A percentile compares a stretch with the other conserved stretches of the same genome.
phyloP scores from a whole-genome alignment of 371 early-diverging fungal genomes.

The Mucor plumbeus region DNA sequence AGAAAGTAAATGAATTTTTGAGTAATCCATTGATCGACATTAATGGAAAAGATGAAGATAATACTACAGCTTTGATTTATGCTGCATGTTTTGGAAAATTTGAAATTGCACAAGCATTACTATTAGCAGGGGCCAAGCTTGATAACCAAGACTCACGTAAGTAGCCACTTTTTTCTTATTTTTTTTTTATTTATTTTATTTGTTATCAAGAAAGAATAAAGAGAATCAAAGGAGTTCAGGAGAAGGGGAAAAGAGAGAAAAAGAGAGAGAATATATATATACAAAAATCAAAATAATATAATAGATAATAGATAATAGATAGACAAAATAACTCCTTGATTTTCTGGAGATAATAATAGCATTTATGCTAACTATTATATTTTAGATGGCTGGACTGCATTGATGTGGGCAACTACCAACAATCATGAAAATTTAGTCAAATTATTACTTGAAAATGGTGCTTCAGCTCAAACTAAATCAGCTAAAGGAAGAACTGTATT shows the following conservation, averaged over 20 bases:
- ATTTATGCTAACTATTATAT: neutral
- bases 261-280: too few species aligned
- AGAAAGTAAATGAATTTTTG: constrained; percentile 80
- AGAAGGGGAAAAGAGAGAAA: neutral
- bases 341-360: neutral
- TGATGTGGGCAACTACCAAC: constrained; percentile 95
- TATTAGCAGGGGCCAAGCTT: constrained; percentile 78
- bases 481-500: constrained; percentile 80
- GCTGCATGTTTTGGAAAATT: constrained; percentile 90
- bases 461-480: constrained; percentile 71
- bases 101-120: constrained; percentile 68
- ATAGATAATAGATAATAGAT: neutral
- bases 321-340: constrained; percentile 1
- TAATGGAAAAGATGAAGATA: constrained; percentile 83
- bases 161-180: constrained; percentile 1
- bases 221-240: constrained; percentile 6
- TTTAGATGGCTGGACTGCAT: constrained; percentile 92
- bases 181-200: neutral
- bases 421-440: constrained; percentile 77
- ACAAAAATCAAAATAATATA: too few species aligned
- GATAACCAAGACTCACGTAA: constrained; percentile 73
- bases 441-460: constrained; percentile 79
- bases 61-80: constrained; percentile 84
- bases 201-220: neutral
- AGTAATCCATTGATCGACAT: constrained; percentile 67